Base-by-base conservation (phyloP, 2,329 filamentous ascomycete genomes). In the Capronia americana region DNA sequence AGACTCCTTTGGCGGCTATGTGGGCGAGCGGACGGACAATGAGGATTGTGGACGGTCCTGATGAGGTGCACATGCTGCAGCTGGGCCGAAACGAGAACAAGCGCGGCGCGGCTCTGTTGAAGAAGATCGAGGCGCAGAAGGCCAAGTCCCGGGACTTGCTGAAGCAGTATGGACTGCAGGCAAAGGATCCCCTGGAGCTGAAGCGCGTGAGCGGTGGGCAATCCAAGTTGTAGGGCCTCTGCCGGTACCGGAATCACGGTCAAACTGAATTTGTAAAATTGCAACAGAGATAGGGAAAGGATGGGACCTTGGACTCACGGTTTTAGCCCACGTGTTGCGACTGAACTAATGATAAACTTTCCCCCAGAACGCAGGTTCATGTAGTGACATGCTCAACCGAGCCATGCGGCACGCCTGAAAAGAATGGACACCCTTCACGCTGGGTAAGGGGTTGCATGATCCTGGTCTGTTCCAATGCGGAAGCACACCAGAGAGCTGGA, bases 11-110 rank as follows among this genome's bases (percentile, higher is more conserved):
- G 70, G 93, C 93, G 12, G 85, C 84, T 76, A 72, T 72, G 70
- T 73, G 71, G 71, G 89, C 93, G 87, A 96, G 92, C 88, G 91
- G 93, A 74, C 85, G 93, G 65, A 97, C 93, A 6, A 84, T 97
- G 79, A 85, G 92, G 68, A 87, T 97, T 72, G 93, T 92, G 0
- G 95, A 99, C 79, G 95, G 95, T 0, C 95, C 95, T 0, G 95
- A 99, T 80, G 95, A 99, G 86, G 95, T 98, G 69, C 95, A 96
- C 78, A 80, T 93, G 81, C 69, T 83, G 78, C 78, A 82, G 81
- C 73, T 85, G 79, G 79, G 88, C 76, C 71, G 81, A 81, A 74
- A 87, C 82, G 72, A 87, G 83, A 82, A 86, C 78, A 76, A 81
- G 78, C 72, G 82, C 71, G 77, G 80, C 77, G 76, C 57, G 1